Base-by-base conservation (phyloP, 2,329 filamentous ascomycete species). In the Beauveria pseudobassiana region DNA sequence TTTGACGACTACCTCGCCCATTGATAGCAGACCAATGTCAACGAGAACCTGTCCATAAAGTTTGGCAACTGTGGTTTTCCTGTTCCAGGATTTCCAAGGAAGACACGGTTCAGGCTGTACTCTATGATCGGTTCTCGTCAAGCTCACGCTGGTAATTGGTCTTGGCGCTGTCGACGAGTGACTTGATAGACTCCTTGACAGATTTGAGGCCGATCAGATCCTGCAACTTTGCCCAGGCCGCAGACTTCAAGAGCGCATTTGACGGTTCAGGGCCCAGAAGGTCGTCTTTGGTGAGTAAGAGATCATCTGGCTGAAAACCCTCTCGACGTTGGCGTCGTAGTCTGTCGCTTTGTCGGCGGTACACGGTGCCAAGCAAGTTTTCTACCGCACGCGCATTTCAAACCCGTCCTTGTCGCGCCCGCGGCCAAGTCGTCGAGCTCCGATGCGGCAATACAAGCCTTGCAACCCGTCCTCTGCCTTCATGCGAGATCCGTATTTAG, bases 11-110 rank as follows among this genome's bases (percentile, higher is more conserved):
- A 93, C 87, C 78, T 91, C 88, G 0, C 87, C 86, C 26, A 83
- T 89, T 0, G 83, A 87, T 0, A 92, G 70, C 2, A 90, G 65
- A 0, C 88, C 88, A 5, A 93, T 71, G 60, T 89, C 83, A 0
- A 82, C 85, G 1, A 93, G 76, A 2, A 93, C 87, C 45, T 79
- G 74, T 0, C 87, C 89, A 65, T 91, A 92, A 0, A 91, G 72
- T 69, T 89, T 90, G 0, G 87, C 90, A 0, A 93, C 85, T 0
- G 87, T 87, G 0, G 89, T 92, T 67, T 93, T 0, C 89, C 89
- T 0, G 89, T 93, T 0, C 90, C 89, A 0, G 90, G 89, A 1
- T 79, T 82, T 0, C 89, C 89, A 0, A 91, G 69, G 61, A 93
- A 90, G 1, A 91, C 83, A 8, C 80, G 78, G 69, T 91, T 92